Evolutionary conservation across 805 yeast genomes (phyloP).

Genomic region (Teunomyces funiuensis): DNA sequence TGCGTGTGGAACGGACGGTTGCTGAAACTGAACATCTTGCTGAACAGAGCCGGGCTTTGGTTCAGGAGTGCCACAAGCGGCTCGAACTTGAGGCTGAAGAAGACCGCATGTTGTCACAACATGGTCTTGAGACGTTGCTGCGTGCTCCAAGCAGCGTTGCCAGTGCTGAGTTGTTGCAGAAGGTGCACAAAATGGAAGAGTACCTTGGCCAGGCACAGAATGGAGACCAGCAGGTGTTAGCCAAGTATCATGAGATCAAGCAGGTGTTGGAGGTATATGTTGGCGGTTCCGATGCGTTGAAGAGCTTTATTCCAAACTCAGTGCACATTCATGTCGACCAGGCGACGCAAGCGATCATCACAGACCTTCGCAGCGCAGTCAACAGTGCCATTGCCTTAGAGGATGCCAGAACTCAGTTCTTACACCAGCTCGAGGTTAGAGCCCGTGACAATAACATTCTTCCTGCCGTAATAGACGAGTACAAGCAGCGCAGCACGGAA

Average conservation of each 20-base stretch:
- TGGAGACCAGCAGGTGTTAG: slow-evolving; percentile 58
- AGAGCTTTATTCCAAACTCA: slow-evolving; percentile 40
- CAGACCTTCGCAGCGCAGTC: slow-evolving; percentile 36
- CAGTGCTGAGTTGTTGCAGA: slow-evolving; percentile 36
- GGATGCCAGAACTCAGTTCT: slow-evolving; percentile 36
- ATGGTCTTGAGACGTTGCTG: slow-evolving; percentile 57
- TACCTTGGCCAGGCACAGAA: slow-evolving; percentile 57
- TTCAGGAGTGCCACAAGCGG: slow-evolving; percentile 47
- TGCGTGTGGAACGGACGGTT: slow-evolving; percentile 40
- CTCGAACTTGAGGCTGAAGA: slow-evolving; percentile 53
- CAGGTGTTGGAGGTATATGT: slow-evolving; percentile 44
- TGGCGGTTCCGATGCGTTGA: slow-evolving; percentile 37
- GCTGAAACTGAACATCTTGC: slow-evolving; percentile 47
- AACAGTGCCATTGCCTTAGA: slow-evolving; percentile 31
- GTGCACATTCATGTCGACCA: slow-evolving; percentile 35
- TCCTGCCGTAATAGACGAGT: slow-evolving; percentile 52
- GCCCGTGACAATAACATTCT: slow-evolving; percentile 48
- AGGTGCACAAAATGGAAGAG: slow-evolving; percentile 43
- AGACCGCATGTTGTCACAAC: slow-evolving; percentile 50
- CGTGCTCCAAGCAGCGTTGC: slow-evolving; percentile 48
- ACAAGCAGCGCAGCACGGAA: slow-evolving; percentile 24
- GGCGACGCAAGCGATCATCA: slow-evolving; percentile 25
- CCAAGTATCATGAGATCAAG: slow-evolving; percentile 49
- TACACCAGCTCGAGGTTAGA: slow-evolving; percentile 45
- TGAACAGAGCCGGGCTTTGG: slow-evolving; percentile 36